These are phyloP conservation scores for Straminergon stramineum DNA, from an alignment of 225 moss, liverwort and hornwort species.

Conservation along the genomic window DNA sequence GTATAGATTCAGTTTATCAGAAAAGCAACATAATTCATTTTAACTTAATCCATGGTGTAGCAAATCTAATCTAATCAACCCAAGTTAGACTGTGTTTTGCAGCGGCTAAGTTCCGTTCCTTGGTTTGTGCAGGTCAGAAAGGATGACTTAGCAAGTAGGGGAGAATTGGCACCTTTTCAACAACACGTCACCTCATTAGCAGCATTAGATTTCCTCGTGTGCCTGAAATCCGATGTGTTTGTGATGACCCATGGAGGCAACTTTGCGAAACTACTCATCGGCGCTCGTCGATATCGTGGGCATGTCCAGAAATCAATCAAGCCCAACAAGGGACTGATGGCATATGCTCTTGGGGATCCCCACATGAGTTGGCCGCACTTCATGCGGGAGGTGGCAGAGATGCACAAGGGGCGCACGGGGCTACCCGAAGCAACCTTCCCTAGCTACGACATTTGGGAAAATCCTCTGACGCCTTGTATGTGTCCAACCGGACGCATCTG, in stretches of 20 bases:
- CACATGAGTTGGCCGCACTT: constrained; percentile 25
- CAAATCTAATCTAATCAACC: background rate
- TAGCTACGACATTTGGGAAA: constrained; percentile 42
- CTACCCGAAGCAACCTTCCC: constrained; percentile 44
- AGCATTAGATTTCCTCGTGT: constrained; percentile 40
- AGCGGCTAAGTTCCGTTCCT: background rate
- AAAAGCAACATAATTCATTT: background rate
- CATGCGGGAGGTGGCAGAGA: constrained; percentile 12
- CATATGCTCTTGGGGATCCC: constrained; percentile 34
- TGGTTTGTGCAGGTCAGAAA: constrained; percentile 16
- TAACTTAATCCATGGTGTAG: background rate
- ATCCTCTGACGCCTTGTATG: constrained; percentile 49
- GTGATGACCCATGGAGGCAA: constrained; percentile 63
- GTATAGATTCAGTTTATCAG: background rate
- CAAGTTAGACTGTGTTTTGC: background rate
- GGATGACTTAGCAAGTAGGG: constrained; percentile 23
- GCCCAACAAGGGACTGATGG: constrained; percentile 45
- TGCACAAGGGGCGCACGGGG: constrained; percentile 40
- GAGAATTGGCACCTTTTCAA: constrained; percentile 42
- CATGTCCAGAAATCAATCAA: constrained; percentile 39
- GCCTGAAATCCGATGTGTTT: constrained; percentile 42
- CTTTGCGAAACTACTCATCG: constrained; percentile 43
- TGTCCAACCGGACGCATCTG: constrained; percentile 6
- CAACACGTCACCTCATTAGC: constrained; percentile 36
- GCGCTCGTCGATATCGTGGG: constrained; percentile 24